Conservation (phyloP, 2,329 filamentous ascomycete species). For the Colletotrichum simmondsii region DNA sequence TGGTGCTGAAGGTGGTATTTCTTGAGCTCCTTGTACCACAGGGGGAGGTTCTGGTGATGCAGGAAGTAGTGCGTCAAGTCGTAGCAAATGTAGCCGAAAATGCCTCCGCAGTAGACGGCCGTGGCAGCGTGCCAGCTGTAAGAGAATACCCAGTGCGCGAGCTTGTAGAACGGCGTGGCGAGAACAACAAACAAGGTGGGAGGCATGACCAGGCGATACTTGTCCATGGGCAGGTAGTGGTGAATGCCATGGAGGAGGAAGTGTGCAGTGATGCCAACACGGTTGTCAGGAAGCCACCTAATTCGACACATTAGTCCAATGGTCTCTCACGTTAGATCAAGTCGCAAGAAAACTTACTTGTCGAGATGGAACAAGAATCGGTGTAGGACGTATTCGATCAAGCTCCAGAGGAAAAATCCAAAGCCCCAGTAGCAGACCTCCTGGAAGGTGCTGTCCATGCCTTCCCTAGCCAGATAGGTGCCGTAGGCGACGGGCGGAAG, state of each 20-base stretch:
- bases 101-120: constrained; percentile 85
- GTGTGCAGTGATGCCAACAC: constrained; percentile 85
- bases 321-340: background rate
- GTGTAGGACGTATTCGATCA: constrained; percentile 91
- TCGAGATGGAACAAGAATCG: constrained; percentile 95
- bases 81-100: constrained; percentile 97
- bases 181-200: constrained; percentile 87
- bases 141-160: constrained; percentile 84
- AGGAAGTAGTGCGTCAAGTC: constrained; percentile 99
- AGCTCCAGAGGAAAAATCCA: constrained; percentile 85
- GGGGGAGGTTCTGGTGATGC: constrained; percentile 90
- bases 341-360: constrained; percentile 67
- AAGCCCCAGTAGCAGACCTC: constrained; percentile 72
- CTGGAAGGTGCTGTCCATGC: constrained; percentile 61
- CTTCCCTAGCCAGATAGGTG: constrained; percentile 71
- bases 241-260: constrained; percentile 97
- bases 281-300: constrained; percentile 90
- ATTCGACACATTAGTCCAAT: constrained; percentile 42
- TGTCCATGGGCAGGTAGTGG: constrained; percentile 99
- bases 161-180: constrained; percentile 90
- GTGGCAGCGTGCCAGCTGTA: constrained; percentile 87
- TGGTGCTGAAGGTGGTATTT: constrained; percentile 98
- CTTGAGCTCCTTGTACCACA: constrained; percentile 92
- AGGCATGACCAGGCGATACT: constrained; percentile 96
- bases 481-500: constrained; percentile 83